Evolutionary conservation across 2,329 filamentous ascomycete species (phyloP).

Genomic region (Lecanoromycetidae sp.): DNA sequence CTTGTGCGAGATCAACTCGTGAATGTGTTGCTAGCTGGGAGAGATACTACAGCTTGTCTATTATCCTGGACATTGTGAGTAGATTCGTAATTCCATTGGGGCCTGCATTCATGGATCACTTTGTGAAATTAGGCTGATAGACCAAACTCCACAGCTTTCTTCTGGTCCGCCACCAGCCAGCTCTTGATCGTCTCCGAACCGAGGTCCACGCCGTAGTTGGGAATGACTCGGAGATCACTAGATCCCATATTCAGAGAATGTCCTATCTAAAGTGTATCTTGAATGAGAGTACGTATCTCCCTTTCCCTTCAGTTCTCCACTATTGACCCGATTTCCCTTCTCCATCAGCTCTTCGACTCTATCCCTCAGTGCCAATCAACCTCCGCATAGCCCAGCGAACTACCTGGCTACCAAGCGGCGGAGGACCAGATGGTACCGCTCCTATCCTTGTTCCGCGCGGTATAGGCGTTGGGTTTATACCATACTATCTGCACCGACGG

Average conservation of each 20-base stretch:
- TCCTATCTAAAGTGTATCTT: slow-evolving; percentile 11
- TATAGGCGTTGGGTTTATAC: slow-evolving; percentile 20
- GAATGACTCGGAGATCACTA: neutral
- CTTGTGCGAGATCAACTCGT: slow-evolving; percentile 23
- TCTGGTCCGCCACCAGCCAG: slow-evolving; percentile 56
- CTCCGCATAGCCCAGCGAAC: slow-evolving; percentile 19
- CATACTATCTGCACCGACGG: slow-evolving; percentile 30
- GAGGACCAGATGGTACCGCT: slow-evolving; percentile 21
- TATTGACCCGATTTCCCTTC: neutral
- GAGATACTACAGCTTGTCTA: slow-evolving; percentile 25
- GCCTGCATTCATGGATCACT: neutral
- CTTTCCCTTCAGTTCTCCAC: neutral
- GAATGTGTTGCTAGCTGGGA: slow-evolving; percentile 23
- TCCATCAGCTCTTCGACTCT: slow-evolving; percentile 19
- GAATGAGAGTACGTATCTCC: slow-evolving; percentile 11
- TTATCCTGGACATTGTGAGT: slow-evolving; percentile 24
- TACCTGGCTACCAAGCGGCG: slow-evolving; percentile 23
- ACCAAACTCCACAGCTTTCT: slow-evolving; percentile 46
- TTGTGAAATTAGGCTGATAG: neutral
- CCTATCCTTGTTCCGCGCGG: slow-evolving; percentile 24
- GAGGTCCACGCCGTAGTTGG: slow-evolving; percentile 9
- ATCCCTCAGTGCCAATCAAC: slow-evolving; percentile 23
- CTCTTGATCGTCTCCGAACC: slow-evolving; percentile 52
- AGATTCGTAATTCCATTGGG: neutral
- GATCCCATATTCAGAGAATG: slow-evolving; percentile 13